phyloP scores from a whole-genome alignment of 2,329 filamentous ascomycete genomes.

The Trichoderma sp. region DNA sequence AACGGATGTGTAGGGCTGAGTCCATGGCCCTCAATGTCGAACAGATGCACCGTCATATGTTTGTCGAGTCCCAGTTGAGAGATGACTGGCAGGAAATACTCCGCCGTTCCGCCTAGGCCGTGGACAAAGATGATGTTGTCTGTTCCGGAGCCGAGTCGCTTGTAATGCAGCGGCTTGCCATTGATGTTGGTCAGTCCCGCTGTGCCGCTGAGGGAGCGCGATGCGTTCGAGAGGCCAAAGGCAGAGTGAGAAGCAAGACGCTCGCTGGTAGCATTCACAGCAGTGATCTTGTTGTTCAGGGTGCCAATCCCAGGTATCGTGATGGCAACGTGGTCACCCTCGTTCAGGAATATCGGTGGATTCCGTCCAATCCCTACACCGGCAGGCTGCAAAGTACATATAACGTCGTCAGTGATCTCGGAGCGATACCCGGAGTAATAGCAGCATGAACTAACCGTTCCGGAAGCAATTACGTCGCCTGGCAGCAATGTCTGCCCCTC shows the following conservation, averaged over 20 bases:
- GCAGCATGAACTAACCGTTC: constrained; percentile 2
- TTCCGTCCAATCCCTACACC: constrained; percentile 17
- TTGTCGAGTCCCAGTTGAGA: not conserved
- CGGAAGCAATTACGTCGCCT: constrained; percentile 19
- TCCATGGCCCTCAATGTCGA: constrained; percentile 24
- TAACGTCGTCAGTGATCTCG: not conserved
- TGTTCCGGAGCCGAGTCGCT: not conserved
- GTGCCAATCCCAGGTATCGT: constrained; percentile 14
- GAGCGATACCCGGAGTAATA: not conserved
- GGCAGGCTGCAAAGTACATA: constrained; percentile 10
- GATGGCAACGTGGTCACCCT: constrained; percentile 8
- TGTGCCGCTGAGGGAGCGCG: constrained; percentile 13
- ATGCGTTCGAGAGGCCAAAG: constrained; percentile 7
- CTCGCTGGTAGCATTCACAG: not conserved
- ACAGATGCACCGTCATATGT: not conserved
- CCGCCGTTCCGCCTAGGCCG: not conserved
- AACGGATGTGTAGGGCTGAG: constrained; percentile 17
- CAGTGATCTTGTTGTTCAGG: not conserved
- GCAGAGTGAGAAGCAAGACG: constrained; percentile 7
- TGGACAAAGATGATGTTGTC: not conserved
- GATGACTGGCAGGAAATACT: constrained; percentile 1
- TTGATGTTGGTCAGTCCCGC: constrained; percentile 9
- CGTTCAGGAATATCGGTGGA: not conserved
- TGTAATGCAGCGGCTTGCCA: constrained; percentile 11
- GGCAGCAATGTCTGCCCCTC: constrained; percentile 14